Conservation (phyloP, 345 rosid species). For the Turritis glabra region DNA sequence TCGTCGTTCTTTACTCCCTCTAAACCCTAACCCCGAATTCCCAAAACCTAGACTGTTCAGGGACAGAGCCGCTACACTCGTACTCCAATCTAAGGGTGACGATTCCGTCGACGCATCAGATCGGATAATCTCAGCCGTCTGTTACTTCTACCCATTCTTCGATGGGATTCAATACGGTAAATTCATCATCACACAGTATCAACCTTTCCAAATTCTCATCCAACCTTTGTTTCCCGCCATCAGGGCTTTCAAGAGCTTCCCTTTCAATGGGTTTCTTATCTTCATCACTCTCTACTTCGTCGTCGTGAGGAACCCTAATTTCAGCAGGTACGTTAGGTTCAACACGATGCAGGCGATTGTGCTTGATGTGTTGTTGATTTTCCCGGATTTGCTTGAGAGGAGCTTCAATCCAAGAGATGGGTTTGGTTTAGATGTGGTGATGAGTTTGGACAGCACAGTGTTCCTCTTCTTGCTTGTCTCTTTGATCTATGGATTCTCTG, state of each 20-base stretch:
- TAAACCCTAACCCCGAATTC: conserved; percentile 20
- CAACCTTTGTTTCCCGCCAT: conserved; percentile 85
- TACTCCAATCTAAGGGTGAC: conserved; percentile 51
- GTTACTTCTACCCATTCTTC: conserved; percentile 94
- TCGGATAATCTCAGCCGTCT: conserved; percentile 80
- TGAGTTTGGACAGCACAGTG: conserved; percentile 94
- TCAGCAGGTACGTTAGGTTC: conserved; percentile 95
- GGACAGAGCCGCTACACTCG: conserved; percentile 32
- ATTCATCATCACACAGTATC: conserved; percentile 71
- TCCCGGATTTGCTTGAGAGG: conserved; percentile 92
- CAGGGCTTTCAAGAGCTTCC: conserved; percentile 80
- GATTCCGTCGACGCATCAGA: conserved; percentile 78
- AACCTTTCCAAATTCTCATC: conserved; percentile 62
- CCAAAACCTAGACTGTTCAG: conserved; percentile 22
- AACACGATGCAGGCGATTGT: conserved; percentile 96
- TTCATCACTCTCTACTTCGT: conserved; percentile 82
- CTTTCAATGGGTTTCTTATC: conserved; percentile 78
- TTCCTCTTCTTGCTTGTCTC: conserved; percentile 85
- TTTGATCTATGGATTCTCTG: conserved; percentile 80
- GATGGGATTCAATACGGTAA: conserved; percentile 91
- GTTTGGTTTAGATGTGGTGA: conserved; percentile 76
- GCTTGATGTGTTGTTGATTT: conserved; percentile 84
- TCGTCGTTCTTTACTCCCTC: conserved; percentile 37
- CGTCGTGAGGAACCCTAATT: conserved; percentile 78
- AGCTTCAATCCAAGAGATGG: conserved; percentile 78